Percentiles rank a stretch among this genome's conserved stretches.
Conservation (phyloP, 345 rosid species). For the Aquilaria yunnanensis region DNA sequence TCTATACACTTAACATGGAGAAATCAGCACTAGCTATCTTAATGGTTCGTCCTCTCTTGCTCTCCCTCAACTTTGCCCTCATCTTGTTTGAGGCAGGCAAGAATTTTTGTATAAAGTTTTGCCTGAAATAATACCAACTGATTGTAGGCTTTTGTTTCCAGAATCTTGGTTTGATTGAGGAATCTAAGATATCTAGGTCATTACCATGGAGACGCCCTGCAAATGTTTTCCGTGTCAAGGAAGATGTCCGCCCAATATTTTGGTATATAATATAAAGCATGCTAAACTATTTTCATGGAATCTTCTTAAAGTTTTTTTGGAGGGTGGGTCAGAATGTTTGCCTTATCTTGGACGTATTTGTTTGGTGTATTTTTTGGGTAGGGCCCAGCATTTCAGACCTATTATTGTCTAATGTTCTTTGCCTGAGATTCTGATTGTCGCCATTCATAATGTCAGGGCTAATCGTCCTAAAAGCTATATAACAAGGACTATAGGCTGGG, state of each 20-base stretch:
- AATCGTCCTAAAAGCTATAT: slow-evolving; percentile 99
- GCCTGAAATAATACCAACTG: slow-evolving; percentile 9
- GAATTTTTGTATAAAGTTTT: not conserved
- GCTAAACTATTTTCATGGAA: not conserved
- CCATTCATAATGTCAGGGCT: slow-evolving; percentile 56
- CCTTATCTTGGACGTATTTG: not conserved
- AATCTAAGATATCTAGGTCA: slow-evolving; percentile 67
- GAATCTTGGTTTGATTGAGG: slow-evolving; percentile 96
- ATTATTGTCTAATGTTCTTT: too few species aligned
- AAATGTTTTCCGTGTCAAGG: slow-evolving; percentile 80
- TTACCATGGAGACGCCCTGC: slow-evolving; percentile 96
- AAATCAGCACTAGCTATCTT: slow-evolving; percentile 87
- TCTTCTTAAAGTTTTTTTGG: too few species aligned
- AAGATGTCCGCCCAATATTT: slow-evolving; percentile 95
- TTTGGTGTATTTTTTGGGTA: not conserved
- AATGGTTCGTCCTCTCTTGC: slow-evolving; percentile 38
- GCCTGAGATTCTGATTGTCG: not conserved
- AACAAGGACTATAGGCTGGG: slow-evolving; percentile 88
- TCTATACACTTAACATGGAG: slow-evolving; percentile 92
- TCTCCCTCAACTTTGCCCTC: not conserved
- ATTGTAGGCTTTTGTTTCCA: slow-evolving; percentile 30
- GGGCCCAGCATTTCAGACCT: too few species aligned
- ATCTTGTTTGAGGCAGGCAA: not conserved
- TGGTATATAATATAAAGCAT: slow-evolving; percentile 41
- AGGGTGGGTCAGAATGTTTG: too few species aligned